phyloP scores from a whole-genome alignment of 495 filamentous ascomycete species.

The Cairneyella variabilis region DNA sequence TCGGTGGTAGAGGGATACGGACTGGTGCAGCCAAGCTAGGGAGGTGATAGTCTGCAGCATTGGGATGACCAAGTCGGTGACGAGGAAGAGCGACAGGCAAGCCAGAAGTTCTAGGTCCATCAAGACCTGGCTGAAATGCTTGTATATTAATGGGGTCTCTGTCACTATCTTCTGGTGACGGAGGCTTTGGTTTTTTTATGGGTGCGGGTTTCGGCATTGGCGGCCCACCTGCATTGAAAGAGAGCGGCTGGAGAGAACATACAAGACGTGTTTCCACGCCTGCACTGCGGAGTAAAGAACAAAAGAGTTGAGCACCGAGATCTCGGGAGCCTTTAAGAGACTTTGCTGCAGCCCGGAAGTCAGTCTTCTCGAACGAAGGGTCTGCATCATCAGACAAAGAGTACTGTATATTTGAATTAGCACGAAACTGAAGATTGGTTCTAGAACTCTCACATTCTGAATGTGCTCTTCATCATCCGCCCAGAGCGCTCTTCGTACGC shows the following conservation, averaged over 20 bases:
- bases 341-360: constrained; percentile 67
- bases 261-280: constrained; percentile 84
- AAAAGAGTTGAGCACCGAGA: constrained; percentile 85
- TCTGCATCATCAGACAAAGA: constrained; percentile 51
- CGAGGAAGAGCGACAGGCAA: constrained; percentile 2
- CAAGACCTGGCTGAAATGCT: neutral
- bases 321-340: constrained; percentile 75
- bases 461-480: constrained; percentile 56
- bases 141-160: constrained; percentile 13
- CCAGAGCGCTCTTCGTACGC: constrained; percentile 70
- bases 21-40: constrained; percentile 21
- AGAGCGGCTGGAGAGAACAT: constrained; percentile 83
- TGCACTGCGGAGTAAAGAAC: constrained; percentile 71
- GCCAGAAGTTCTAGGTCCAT: neutral
- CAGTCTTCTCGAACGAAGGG: constrained; percentile 51
- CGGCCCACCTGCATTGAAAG: constrained; percentile 55
- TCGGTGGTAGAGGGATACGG: constrained; percentile 29
- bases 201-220: constrained; percentile 31
- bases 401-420: constrained; percentile 33
- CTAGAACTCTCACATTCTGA: constrained; percentile 43
- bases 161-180: constrained; percentile 33
- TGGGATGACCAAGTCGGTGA: constrained; percentile 25
- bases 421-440: neutral
- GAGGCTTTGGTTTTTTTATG: constrained; percentile 41
- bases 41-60: constrained; percentile 25